phyloP scores from a whole-genome alignment of 148 eudicot species.

The Gaultheria prostrata region DNA sequence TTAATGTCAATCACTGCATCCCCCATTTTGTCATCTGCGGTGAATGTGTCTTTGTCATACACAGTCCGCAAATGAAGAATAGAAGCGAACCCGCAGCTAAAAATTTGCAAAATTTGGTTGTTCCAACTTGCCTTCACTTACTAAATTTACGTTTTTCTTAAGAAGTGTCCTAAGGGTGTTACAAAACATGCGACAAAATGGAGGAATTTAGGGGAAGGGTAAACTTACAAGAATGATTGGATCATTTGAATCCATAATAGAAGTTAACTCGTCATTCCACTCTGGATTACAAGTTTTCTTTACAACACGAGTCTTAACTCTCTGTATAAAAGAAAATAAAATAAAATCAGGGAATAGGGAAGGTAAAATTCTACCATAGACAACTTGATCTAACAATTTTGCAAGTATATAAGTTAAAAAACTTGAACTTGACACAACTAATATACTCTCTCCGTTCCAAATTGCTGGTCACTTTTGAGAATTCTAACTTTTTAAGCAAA shows the following conservation, averaged over 20 bases:
- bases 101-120: not conserved
- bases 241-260: constrained; percentile 29
- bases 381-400: not conserved
- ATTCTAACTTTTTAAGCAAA: not conserved
- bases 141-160: too few species aligned
- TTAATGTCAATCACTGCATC: constrained; percentile 35
- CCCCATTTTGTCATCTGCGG: constrained; percentile 47
- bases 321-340: constrained; percentile 29
- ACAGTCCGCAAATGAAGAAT: constrained; percentile 27
- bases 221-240: constrained; percentile 49
- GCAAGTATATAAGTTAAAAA: not conserved
- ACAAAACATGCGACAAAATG: not conserved
- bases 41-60: constrained; percentile 46
- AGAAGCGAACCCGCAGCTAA: too few species aligned
- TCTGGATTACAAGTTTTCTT: constrained; percentile 39
- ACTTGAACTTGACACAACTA: not conserved
- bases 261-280: constrained; percentile 50
- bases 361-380: not conserved
- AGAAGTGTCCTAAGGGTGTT: too few species aligned
- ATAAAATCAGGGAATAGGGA: not conserved
- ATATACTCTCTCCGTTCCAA: too few species aligned
- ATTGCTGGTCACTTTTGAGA: too few species aligned
- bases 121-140: too few species aligned
- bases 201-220: not conserved
- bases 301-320: constrained; percentile 37